Evolutionary conservation across 768 basidiomycete species (phyloP).

Genomic region (Chalciporus sphaerocephalus): DNA sequence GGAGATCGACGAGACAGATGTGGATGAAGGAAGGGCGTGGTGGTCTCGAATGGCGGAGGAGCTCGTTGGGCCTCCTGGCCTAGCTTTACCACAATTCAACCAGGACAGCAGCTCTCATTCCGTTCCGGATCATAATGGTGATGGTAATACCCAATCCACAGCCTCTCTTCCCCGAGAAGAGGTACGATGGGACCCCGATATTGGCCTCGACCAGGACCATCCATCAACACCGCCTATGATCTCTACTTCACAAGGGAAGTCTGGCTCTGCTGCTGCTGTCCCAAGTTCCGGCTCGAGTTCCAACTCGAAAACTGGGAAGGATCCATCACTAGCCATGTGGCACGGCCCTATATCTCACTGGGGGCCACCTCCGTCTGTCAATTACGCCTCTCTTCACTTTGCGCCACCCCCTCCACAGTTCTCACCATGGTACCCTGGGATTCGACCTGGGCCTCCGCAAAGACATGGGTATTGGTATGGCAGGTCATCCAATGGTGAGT

Average conservation of each 20-base stretch:
- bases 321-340: constrained; percentile 14
- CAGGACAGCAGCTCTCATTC: background rate
- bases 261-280: background rate
- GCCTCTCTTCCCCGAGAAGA: background rate
- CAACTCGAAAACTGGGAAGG: constrained; percentile 5
- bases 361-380: constrained; percentile 3
- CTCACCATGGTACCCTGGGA: constrained; percentile 14
- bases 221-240: background rate
- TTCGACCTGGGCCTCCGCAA: constrained; percentile 8
- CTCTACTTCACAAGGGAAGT: constrained; percentile 1
- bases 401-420: constrained; percentile 13
- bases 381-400: constrained; percentile 9
- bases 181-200: constrained; percentile 17
- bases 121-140: background rate
- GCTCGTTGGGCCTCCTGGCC: constrained; percentile 20
- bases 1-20: constrained; percentile 18
- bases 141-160: background rate
- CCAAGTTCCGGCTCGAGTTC: background rate
- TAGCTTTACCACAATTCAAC: constrained; percentile 4
- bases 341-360: constrained; percentile 5
- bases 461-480: constrained; percentile 23
- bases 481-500: constrained; percentile 19
- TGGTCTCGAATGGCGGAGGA: constrained; percentile 19
- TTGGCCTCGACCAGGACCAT: background rate
- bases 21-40: constrained; percentile 20